Percentiles rank a stretch among this genome's conserved stretches.
phyloP scores from a whole-genome alignment of 345 rosid species.

The Aurinia saxatilis region DNA sequence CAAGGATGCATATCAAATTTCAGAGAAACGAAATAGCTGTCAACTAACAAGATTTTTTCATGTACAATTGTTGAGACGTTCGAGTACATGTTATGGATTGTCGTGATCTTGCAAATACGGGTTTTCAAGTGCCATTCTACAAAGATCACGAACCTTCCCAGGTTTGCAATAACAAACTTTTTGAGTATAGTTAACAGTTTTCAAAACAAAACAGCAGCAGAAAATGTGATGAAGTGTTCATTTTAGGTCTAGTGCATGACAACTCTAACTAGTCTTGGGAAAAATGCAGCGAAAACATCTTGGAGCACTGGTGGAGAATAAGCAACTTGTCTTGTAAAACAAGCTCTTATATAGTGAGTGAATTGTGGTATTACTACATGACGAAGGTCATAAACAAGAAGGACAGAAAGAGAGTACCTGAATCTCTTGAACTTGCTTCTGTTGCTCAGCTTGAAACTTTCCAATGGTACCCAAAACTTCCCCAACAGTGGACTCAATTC shows the following conservation, averaged over 20 bases:
- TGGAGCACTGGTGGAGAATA: background rate
- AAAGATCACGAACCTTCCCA: background rate
- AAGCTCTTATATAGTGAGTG: background rate
- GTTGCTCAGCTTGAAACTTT: slow-evolving; percentile 85
- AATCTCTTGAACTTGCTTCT: slow-evolving; percentile 77
- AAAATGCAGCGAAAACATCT: background rate
- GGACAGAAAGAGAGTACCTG: slow-evolving; percentile 46
- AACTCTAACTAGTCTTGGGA: background rate
- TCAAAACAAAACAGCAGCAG: background rate
- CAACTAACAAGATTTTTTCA: background rate
- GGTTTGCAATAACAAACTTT: background rate
- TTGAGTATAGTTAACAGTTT: background rate
- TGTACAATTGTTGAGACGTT: background rate
- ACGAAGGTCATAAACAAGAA: no score
- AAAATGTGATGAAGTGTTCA: background rate
- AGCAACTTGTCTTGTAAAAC: background rate
- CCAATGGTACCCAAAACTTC: slow-evolving; percentile 70
- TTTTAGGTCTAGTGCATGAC: background rate
- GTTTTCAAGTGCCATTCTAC: background rate
- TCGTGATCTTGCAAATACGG: no score
- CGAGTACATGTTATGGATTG: background rate
- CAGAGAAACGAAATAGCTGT: background rate
- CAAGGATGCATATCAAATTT: background rate
- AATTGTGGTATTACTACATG: no score
- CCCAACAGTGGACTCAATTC: slow-evolving; percentile 72